These are phyloP conservation scores for Russula sp. DNA, from an alignment of 768 basidiomycete genomes.

Conservation along the genomic window DNA sequence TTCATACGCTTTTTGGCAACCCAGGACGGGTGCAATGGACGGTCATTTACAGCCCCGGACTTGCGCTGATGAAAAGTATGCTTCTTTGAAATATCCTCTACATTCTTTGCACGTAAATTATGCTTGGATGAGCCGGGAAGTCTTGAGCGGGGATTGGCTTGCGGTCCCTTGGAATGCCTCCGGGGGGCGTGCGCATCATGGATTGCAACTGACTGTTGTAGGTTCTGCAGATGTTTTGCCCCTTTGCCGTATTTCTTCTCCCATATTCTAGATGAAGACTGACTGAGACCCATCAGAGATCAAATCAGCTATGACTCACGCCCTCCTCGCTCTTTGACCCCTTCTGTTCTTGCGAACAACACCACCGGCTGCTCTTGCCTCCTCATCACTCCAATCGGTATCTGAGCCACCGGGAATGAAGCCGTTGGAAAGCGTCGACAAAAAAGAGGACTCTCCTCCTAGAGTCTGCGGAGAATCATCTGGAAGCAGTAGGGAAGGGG, in stretches of 20 bases:
- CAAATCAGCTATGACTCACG: slow-evolving; percentile 50
- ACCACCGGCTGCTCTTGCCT: slow-evolving; percentile 44
- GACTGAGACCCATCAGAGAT: not conserved
- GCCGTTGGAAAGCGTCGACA: slow-evolving; percentile 84
- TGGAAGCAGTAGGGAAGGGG: not conserved
- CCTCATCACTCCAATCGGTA: slow-evolving; percentile 67
- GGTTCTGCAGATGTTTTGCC: slow-evolving; percentile 85
- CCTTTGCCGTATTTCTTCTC: slow-evolving; percentile 91
- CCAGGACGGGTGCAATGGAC: slow-evolving; percentile 88
- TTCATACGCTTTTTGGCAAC: slow-evolving; percentile 83
- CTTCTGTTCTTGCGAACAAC: slow-evolving; percentile 63
- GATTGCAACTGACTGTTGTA: slow-evolving; percentile 21
- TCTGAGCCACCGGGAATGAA: slow-evolving; percentile 75
- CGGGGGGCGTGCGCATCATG: not conserved
- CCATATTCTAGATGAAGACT: slow-evolving; percentile 65
- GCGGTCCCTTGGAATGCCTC: not conserved
- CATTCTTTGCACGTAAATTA: not conserved
- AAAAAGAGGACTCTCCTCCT: slow-evolving; percentile 52
- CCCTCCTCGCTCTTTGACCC: slow-evolving; percentile 88
- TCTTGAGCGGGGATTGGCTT: not conserved
- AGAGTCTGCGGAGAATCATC: slow-evolving; percentile 9
- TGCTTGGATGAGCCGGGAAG: not conserved
- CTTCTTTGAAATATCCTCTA: not conserved
- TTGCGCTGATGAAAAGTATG: slow-evolving; percentile 9
- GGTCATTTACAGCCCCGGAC: slow-evolving; percentile 25